A percentile compares a stretch with the other conserved stretches of the same genome.
These are phyloP conservation scores for Aquanectria penicillioides DNA, from an alignment of 2,329 filamentous ascomycete species.

Conservation along the genomic window DNA sequence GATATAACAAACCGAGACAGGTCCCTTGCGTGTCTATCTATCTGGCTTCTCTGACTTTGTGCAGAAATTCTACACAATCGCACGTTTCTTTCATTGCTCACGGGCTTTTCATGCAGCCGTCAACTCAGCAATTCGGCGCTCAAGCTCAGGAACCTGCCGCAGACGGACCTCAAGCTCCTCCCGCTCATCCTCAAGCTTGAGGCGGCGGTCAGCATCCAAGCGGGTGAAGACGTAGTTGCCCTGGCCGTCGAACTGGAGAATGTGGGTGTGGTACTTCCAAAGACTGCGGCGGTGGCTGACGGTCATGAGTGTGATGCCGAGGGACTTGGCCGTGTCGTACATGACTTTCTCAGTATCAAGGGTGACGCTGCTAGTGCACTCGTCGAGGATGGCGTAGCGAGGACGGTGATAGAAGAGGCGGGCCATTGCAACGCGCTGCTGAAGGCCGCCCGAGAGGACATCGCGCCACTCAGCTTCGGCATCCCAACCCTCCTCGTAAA, in stretches of 20 bases:
- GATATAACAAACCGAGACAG: background rate
- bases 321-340: slow-evolving; percentile 93
- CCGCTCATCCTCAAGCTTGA: slow-evolving; percentile 93
- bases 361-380: slow-evolving; percentile 96
- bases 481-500: slow-evolving; percentile 84
- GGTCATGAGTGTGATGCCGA: slow-evolving; percentile 96
- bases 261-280: slow-evolving; percentile 96
- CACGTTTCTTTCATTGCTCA: slow-evolving; percentile 7
- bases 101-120: slow-evolving; percentile 54
- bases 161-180: slow-evolving; percentile 91
- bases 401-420: slow-evolving; percentile 92
- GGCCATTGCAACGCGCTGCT: slow-evolving; percentile 97
- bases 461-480: slow-evolving; percentile 97
- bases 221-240: slow-evolving; percentile 90
- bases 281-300: slow-evolving; percentile 90
- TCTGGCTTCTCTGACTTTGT: too few relatives aligned
- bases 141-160: slow-evolving; percentile 86
- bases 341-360: slow-evolving; percentile 94
- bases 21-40: slow-evolving; percentile 3
- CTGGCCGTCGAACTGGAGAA: slow-evolving; percentile 96
- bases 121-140: slow-evolving; percentile 85
- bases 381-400: slow-evolving; percentile 94
- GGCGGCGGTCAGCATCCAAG: slow-evolving; percentile 85
- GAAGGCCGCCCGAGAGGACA: slow-evolving; percentile 88
- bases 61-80: too few relatives aligned